These are phyloP conservation scores for Gossypium longicalyx DNA, from an alignment of 345 rosid species.

Conservation along the genomic window DNA sequence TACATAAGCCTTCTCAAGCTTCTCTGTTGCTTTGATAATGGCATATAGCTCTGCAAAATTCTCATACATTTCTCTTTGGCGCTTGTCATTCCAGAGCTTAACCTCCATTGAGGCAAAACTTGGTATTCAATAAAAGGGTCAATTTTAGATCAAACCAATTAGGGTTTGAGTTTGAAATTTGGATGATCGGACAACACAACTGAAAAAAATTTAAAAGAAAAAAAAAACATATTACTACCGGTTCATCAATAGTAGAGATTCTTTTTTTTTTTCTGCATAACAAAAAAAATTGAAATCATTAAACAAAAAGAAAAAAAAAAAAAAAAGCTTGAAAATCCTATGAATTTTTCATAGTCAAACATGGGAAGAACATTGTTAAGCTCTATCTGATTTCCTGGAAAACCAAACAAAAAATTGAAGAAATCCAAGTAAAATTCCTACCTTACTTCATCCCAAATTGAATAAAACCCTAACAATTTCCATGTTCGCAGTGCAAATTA, in stretches of 20 bases:
- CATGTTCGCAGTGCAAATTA: neutral
- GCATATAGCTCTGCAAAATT: conserved; percentile 95
- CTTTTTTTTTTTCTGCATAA: neutral
- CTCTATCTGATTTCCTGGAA: neutral
- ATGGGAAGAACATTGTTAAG: neutral
- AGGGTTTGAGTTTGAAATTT: neutral
- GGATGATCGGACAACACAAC: conserved; percentile 81
- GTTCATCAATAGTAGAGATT: neutral
- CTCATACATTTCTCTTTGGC: conserved; percentile 94
- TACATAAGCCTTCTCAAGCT: conserved; percentile 88
- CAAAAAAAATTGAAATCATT: neutral
- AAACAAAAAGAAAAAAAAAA: neutral
- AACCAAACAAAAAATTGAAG: neutral
- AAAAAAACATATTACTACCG: neutral
- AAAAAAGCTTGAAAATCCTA: too few relatives aligned
- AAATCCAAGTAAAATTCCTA: neutral
- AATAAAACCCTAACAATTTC: neutral
- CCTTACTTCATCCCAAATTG: neutral
- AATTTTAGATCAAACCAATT: neutral
- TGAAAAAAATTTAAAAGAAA: neutral
- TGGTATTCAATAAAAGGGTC: neutral
- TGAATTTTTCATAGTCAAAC: neutral
- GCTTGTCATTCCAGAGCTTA: conserved; percentile 93
- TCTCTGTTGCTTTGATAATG: conserved; percentile 90
- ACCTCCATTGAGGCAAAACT: conserved; percentile 63